Evolutionary conservation across 805 yeast genomes (phyloP).

Genomic region (Yamadazyma insecticola): DNA sequence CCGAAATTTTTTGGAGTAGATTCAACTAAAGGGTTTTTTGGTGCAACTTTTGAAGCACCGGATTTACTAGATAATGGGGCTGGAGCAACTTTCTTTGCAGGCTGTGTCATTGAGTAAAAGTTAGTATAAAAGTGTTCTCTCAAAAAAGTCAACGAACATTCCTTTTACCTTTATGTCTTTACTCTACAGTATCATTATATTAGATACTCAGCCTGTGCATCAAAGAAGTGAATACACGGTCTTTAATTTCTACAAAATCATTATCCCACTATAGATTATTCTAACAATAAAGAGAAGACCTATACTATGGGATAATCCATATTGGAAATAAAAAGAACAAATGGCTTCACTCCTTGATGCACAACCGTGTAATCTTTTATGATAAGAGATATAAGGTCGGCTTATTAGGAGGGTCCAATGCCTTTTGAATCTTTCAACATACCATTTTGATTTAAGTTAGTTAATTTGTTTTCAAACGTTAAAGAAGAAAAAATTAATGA

Average conservation of each 20-base stretch:
- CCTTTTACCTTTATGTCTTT: slow-evolving; percentile 10
- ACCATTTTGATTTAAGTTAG: slow-evolving; percentile 8
- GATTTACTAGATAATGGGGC: slow-evolving; percentile 90
- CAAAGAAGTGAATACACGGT: slow-evolving; percentile 33
- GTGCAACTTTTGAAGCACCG: slow-evolving; percentile 21
- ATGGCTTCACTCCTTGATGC: slow-evolving; percentile 10
- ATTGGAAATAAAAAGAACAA: slow-evolving; percentile 6
- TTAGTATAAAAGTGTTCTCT: slow-evolving; percentile 3
- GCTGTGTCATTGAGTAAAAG: slow-evolving; percentile 12
- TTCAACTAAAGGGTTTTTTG: slow-evolving; percentile 83
- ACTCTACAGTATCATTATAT: slow-evolving; percentile 40
- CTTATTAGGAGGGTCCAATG: slow-evolving; percentile 8
- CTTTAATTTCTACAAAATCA: slow-evolving; percentile 3
- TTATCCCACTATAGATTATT: too few species aligned
- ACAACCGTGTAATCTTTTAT: slow-evolving; percentile 2
- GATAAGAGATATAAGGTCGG: background rate
- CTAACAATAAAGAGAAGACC: too few species aligned
- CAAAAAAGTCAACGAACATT: background rate
- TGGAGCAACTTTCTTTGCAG: slow-evolving; percentile 84
- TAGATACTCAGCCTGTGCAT: slow-evolving; percentile 42
- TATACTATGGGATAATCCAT: slow-evolving; percentile 6
- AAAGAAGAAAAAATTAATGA: background rate
- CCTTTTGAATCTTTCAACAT: slow-evolving; percentile 9
- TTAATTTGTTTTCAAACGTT: background rate
- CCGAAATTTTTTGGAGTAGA: slow-evolving; percentile 91